Evolutionary conservation across 2,329 filamentous ascomycete genomes (phyloP).

Genomic region (Ophiosphaerella korrae): DNA sequence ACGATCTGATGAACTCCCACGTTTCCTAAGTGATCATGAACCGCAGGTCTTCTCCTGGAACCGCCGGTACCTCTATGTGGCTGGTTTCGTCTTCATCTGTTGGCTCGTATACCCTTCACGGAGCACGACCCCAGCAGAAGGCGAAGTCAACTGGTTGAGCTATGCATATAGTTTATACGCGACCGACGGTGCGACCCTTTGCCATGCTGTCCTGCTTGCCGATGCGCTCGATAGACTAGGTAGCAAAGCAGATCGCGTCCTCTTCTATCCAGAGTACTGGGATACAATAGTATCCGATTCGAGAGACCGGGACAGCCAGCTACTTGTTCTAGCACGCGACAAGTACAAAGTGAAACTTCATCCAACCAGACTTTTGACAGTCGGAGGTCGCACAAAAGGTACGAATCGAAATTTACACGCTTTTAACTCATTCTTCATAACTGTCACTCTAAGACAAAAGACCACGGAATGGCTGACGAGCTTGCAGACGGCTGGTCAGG

Average conservation of each 20-base stretch:
- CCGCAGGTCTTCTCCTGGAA: slow-evolving; percentile 24
- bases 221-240: slow-evolving; percentile 50
- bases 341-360: slow-evolving; percentile 57
- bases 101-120: slow-evolving; percentile 33
- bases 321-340: slow-evolving; percentile 56
- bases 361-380: slow-evolving; percentile 51
- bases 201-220: slow-evolving; percentile 53
- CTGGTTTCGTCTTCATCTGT: slow-evolving; percentile 33
- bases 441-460: slow-evolving; percentile 8
- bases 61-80: slow-evolving; percentile 36
- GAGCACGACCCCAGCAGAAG: slow-evolving; percentile 6
- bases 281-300: slow-evolving; percentile 35
- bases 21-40: slow-evolving; percentile 24
- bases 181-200: slow-evolving; percentile 50
- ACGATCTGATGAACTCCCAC: slow-evolving; percentile 44
- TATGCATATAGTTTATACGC: slow-evolving; percentile 53
- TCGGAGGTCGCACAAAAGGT: slow-evolving; percentile 42
- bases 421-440: slow-evolving; percentile 5
- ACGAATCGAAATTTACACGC: slow-evolving; percentile 17
- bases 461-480: slow-evolving; percentile 19
- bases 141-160: slow-evolving; percentile 44
- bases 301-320: slow-evolving; percentile 49
- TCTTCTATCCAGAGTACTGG: slow-evolving; percentile 52
- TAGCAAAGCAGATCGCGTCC: slow-evolving; percentile 53
- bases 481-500: slow-evolving; percentile 39